Evolutionary conservation across 129 eudicot species (phyloP).

Genomic region (Scalesia atractyloides): DNA sequence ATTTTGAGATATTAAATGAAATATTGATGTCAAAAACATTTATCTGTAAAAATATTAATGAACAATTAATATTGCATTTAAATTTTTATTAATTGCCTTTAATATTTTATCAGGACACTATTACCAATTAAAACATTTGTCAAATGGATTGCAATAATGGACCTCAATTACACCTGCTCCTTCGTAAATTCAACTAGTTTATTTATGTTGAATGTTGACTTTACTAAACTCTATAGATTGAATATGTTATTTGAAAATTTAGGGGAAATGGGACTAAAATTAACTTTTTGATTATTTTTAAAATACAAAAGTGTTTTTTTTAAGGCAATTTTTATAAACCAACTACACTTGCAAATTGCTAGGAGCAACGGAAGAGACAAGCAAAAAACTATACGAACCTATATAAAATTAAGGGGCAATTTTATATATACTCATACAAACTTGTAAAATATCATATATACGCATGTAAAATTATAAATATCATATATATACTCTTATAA

Average conservation of each 20-base stretch:
- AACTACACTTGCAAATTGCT: no score
- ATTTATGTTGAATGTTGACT: constrained; percentile 1
- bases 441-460: no score
- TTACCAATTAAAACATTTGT: constrained; percentile 8
- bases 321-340: no score
- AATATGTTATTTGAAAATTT: neutral
- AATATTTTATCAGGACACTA: constrained; percentile 1
- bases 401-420: no score
- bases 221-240: neutral
- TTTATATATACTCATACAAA: no score
- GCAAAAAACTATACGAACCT: no score
- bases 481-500: no score
- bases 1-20: neutral
- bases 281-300: no score
- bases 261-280: no score
- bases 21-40: neutral
- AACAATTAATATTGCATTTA: constrained; percentile 6
- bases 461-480: no score
- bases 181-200: constrained; percentile 1
- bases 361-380: no score
- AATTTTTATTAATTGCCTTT: neutral
- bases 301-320: no score
- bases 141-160: constrained; percentile 3
- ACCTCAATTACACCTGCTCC: neutral
- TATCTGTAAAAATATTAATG: neutral